phyloP scores from a whole-genome alignment of 208 protist genomes.

The Trypanosoma conorhini region DNA sequence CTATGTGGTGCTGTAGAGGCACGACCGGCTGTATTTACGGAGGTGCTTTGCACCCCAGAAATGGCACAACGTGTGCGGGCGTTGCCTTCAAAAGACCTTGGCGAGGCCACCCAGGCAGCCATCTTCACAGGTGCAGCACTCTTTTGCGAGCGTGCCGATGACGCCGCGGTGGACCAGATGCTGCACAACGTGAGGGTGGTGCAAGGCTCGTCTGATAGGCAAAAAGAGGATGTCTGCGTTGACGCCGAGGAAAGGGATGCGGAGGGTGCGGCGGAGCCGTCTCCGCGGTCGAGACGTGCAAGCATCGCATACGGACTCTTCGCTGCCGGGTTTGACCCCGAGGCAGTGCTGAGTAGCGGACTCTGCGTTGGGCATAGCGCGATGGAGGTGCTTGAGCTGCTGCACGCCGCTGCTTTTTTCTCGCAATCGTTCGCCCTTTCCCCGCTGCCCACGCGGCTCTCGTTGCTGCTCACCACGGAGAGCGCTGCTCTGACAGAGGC shows the following conservation, averaged over 20 bases:
- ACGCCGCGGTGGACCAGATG: conserved; percentile 5
- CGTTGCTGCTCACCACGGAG: conserved; percentile 17
- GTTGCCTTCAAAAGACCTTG: conserved; percentile 25
- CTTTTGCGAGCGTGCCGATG: conserved; percentile 27
- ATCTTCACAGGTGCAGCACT: conserved; percentile 27
- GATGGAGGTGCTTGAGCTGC: conserved; percentile 49
- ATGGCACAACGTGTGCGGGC: conserved; percentile 16
- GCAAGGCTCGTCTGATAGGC: background rate
- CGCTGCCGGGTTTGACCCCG: conserved; percentile 51
- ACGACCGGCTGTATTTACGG: conserved; percentile 18
- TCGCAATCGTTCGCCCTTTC: conserved; percentile 37
- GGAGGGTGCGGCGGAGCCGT: background rate
- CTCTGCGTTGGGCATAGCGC: conserved; percentile 52
- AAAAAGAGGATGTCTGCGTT: background rate
- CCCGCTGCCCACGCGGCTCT: conserved; percentile 47
- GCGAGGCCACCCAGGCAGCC: conserved; percentile 12
- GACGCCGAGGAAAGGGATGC: conserved; percentile 5
- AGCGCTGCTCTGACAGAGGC: conserved; percentile 18
- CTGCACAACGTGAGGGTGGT: background rate
- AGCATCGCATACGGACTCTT: conserved; percentile 60
- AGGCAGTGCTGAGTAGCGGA: conserved; percentile 52
- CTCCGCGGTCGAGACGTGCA: conserved; percentile 32
- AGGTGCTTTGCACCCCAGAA: conserved; percentile 25
- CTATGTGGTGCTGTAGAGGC: conserved; percentile 14
- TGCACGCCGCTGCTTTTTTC: conserved; percentile 45